A percentile compares a stretch with the other conserved stretches of the same genome.
These are phyloP conservation scores for Neurospora tetraspora DNA, from an alignment of 495 filamentous ascomycete genomes.

Conservation along the genomic window DNA sequence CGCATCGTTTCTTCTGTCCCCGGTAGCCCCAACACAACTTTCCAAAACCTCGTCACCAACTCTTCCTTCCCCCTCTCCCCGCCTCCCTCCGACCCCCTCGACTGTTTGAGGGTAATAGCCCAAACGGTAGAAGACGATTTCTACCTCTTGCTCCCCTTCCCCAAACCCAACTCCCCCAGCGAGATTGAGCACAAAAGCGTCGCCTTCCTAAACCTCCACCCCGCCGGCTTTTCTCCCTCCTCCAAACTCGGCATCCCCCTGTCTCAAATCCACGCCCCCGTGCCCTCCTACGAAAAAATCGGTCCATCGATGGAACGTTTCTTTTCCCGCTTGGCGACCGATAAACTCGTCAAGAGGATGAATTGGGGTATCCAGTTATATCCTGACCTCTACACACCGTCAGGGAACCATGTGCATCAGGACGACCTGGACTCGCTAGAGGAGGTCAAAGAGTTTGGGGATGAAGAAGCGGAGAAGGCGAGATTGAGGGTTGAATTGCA, in stretches of 20 bases:
- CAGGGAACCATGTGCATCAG: constrained; percentile 38
- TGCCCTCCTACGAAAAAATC: constrained; percentile 65
- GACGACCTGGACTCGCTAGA: constrained; percentile 9
- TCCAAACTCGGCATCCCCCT: constrained; percentile 54
- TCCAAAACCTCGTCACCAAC: constrained; percentile 39
- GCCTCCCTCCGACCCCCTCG: constrained; percentile 14
- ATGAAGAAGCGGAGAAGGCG: constrained; percentile 42
- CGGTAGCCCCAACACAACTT: not conserved
- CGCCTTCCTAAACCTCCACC: constrained; percentile 63
- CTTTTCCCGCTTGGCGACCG: constrained; percentile 49
- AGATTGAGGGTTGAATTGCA: constrained; percentile 65
- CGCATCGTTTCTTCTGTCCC: constrained; percentile 8
- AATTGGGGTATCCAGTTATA: constrained; percentile 62
- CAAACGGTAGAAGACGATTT: constrained; percentile 65
- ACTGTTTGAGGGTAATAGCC: constrained; percentile 41
- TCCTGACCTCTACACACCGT: constrained; percentile 45
- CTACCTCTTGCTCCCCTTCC: constrained; percentile 44
- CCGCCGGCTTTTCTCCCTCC: constrained; percentile 58
- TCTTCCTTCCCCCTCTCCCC: constrained; percentile 31
- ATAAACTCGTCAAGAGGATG: constrained; percentile 42
- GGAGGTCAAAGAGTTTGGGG: constrained; percentile 30
- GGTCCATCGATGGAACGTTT: constrained; percentile 70
- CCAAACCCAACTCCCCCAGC: constrained; percentile 8
- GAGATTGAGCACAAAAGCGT: constrained; percentile 51
- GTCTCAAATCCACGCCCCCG: constrained; percentile 57